These are phyloP conservation scores for Amphirosellinia nigrospora DNA, from an alignment of 495 filamentous ascomycete species.

Conservation along the genomic window DNA sequence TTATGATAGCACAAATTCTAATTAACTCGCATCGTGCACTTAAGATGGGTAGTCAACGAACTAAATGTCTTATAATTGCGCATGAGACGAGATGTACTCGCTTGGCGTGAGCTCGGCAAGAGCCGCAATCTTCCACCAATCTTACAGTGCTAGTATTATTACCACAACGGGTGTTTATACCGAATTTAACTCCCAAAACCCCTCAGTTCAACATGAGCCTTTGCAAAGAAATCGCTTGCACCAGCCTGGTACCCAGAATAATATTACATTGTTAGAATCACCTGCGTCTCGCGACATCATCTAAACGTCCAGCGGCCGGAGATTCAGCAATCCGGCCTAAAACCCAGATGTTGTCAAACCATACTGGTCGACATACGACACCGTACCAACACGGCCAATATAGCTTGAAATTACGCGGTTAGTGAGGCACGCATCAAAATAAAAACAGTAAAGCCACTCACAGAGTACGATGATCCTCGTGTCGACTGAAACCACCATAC, in stretches of 20 bases:
- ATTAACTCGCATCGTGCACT: conserved; percentile 4
- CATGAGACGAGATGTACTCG: too few species aligned
- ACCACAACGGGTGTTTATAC: not conserved
- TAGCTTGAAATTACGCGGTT: not conserved
- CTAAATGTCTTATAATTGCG: conserved; percentile 4
- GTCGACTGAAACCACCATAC: conserved; percentile 32
- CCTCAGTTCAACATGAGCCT: not conserved
- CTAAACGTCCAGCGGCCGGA: not conserved
- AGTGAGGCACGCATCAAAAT: not conserved
- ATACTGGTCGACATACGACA: not conserved
- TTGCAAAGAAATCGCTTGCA: not conserved
- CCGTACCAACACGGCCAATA: not conserved
- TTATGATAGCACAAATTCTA: too few species aligned
- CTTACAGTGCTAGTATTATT: not conserved
- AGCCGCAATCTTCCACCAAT: too few species aligned
- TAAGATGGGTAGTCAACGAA: not conserved
- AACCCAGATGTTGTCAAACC: not conserved
- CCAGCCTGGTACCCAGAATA: too few species aligned
- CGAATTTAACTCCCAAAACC: not conserved
- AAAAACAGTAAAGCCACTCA: not conserved
- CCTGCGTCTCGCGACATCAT: not conserved
- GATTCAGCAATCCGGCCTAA: not conserved
- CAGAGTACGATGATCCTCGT: conserved; percentile 16
- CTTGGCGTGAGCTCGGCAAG: too few species aligned
- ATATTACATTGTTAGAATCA: not conserved